phyloP scores from a whole-genome alignment of 2,329 filamentous ascomycete species.

The Dendryphion nanum region DNA sequence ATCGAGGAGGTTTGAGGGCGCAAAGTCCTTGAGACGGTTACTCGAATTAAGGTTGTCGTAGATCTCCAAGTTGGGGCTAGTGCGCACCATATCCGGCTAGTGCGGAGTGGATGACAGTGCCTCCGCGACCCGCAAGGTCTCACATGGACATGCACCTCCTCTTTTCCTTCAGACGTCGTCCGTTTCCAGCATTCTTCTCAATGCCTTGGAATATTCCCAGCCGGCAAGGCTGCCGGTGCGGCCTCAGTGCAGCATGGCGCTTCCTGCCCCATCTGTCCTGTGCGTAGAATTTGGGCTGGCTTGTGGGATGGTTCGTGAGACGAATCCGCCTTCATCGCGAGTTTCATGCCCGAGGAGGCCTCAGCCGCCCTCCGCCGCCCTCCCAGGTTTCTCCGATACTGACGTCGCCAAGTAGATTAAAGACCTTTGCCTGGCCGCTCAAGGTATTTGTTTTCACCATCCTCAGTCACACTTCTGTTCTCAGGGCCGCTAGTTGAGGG shows the following conservation, averaged over 20 bases:
- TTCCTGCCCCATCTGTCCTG: slow-evolving; percentile 23
- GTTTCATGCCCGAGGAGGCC: slow-evolving; percentile 37
- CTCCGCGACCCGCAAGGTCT: slow-evolving; percentile 18
- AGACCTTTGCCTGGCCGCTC: slow-evolving; percentile 24
- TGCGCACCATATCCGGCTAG: slow-evolving; percentile 15
- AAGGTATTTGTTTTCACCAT: slow-evolving; percentile 27
- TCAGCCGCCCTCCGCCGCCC: slow-evolving; percentile 28
- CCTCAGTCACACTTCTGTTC: slow-evolving; percentile 28
- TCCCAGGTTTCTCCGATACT: slow-evolving; percentile 17
- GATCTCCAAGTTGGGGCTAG: slow-evolving; percentile 7
- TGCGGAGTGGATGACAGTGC: slow-evolving; percentile 7
- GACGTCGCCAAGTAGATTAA: slow-evolving; percentile 38
- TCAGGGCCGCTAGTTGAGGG: slow-evolving; percentile 33
- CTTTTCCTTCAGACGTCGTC: slow-evolving; percentile 30
- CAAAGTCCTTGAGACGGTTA: slow-evolving; percentile 18
- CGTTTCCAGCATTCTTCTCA: slow-evolving; percentile 32
- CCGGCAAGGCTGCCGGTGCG: slow-evolving; percentile 21
- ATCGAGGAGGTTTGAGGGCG: slow-evolving; percentile 32
- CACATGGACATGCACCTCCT: slow-evolving; percentile 18
- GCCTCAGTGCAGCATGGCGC: slow-evolving; percentile 27
- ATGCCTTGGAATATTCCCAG: slow-evolving; percentile 30
- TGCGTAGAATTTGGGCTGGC: slow-evolving; percentile 26
- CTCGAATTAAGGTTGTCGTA: slow-evolving; percentile 21
- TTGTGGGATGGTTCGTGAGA: slow-evolving; percentile 34
- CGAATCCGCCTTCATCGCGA: slow-evolving; percentile 38